Base-by-base conservation (phyloP, 2,329 filamentous ascomycete species). In the Fusarium setosum region DNA sequence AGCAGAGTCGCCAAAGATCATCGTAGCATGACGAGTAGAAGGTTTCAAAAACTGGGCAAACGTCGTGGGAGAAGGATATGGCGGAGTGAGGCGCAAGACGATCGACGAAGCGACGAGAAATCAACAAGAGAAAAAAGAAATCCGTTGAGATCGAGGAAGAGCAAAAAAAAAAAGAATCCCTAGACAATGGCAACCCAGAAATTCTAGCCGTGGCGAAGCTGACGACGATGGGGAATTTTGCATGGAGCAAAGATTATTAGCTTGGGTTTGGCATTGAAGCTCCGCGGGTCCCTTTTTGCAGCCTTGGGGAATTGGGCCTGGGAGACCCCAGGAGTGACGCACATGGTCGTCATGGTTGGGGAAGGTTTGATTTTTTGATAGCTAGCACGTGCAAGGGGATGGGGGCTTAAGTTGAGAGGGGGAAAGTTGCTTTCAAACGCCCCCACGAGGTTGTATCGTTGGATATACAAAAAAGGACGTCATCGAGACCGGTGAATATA, bases 331-430 rank as follows among this genome's bases (percentile, higher is more conserved):
- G 35, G 42, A 65, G 68, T 75, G 73, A 74, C 73, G 73, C 72
- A 75, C 73, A 75, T 75, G 73, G 66, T 59, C 67, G 70, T 73
- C 73, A 73, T 73, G 65, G 69, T 71, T 67, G 66, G 68, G 63
- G 58, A 54, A 49, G 47, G 38, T 35, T 42, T 23, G 51, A 63
- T 53, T 55, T 61, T 57, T n/a, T n/a, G n/a, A n/a, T n/a, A n/a
- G 34, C 38, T 47, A 59, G 59, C 69, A 69, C 61, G 70, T 71
- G 68, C 68, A 61, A 48, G n/a, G 26, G n/a, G 45, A 35, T 5
- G 20, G 20, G 29, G 11, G 32, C 37, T 21, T 12, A 12, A 7
- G 20, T 18, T 8, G 8, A 15, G 34, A 29, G 26, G 26, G 12
- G 26, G 26, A 29, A 29, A 12, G 26, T 12, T 8, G 9, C 26